phyloP scores from a whole-genome alignment of 2,329 filamentous ascomycete genomes.

The Rachicladosporium sp. region DNA sequence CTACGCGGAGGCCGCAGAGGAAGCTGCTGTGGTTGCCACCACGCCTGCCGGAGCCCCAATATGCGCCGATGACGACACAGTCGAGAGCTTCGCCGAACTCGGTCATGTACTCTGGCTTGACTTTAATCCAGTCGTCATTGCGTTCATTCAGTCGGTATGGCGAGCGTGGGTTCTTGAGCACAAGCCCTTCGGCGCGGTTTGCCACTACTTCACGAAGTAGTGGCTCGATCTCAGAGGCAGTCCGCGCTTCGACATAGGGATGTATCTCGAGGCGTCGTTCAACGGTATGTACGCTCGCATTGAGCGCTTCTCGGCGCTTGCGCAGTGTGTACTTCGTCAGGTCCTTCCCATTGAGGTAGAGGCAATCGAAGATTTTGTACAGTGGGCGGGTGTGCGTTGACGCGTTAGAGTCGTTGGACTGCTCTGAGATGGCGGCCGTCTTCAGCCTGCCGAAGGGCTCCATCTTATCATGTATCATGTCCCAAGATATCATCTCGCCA shows the following conservation, averaged over 20 bases:
- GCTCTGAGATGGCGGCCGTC: constrained; percentile 70
- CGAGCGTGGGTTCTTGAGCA: constrained; percentile 85
- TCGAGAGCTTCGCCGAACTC: constrained; percentile 92
- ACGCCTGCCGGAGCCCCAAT: constrained; percentile 76
- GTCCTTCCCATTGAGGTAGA: constrained; percentile 71
- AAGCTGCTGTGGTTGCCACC: constrained; percentile 78
- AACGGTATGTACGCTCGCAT: constrained; percentile 56
- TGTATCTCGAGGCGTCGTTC: constrained; percentile 76
- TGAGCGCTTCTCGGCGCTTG: constrained; percentile 65
- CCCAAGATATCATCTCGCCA: constrained; percentile 98
- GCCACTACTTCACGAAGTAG: constrained; percentile 71
- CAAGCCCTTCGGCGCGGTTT: constrained; percentile 76
- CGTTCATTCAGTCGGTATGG: constrained; percentile 78
- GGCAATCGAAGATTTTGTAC: constrained; percentile 79
- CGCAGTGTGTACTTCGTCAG: constrained; percentile 72
- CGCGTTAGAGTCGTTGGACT: constrained; percentile 42
- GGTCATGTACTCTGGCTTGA: constrained; percentile 97
- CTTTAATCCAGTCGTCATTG: constrained; percentile 95
- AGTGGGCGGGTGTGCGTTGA: constrained; percentile 45
- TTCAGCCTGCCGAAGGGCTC: constrained; percentile 89
- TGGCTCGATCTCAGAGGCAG: constrained; percentile 62
- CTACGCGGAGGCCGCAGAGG: constrained; percentile 72
- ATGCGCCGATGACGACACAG: constrained; percentile 82
- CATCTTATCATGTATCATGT: constrained; percentile 70
- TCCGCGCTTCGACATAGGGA: constrained; percentile 52